phyloP scores from a whole-genome alignment of 306 rosid genomes.

The Potentilla sterilis region DNA sequence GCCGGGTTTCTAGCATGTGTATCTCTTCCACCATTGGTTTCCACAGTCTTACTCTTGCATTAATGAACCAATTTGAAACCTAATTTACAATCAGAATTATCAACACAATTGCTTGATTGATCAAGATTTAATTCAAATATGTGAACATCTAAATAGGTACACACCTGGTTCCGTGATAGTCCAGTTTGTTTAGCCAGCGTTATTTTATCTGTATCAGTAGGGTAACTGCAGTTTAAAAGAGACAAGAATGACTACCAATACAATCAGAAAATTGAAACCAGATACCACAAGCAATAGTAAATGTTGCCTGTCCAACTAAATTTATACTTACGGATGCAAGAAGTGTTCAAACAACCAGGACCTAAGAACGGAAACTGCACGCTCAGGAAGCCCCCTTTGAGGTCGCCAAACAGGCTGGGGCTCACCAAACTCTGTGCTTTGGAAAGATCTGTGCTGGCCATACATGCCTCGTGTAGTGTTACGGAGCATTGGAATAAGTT shows the following conservation, averaged over 20 bases:
- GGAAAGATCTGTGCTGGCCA: constrained; percentile 40
- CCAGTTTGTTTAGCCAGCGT: constrained; percentile 94
- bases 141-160: background rate
- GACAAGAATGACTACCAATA: background rate
- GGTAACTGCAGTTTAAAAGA: constrained; percentile 52
- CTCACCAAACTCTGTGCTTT: constrained; percentile 49
- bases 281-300: background rate
- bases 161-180: constrained; percentile 86
- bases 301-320: background rate
- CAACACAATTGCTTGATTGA: background rate
- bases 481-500: constrained; percentile 33
- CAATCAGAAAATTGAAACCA: background rate
- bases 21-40: constrained; percentile 98
- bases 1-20: constrained; percentile 69
- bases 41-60: constrained; percentile 95
- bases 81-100: constrained; percentile 12
- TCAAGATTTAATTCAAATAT: background rate
- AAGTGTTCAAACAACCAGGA: constrained; percentile 92
- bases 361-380: constrained; percentile 71
- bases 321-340: constrained; percentile 75
- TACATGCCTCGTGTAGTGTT: constrained; percentile 36
- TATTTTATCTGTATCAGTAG: constrained; percentile 80
- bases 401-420: constrained; percentile 90
- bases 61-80: constrained; percentile 96
- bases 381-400: constrained; percentile 89